A percentile compares a stretch with the other conserved stretches of the same genome.
These are phyloP conservation scores for Usnea hakonensis DNA, from an alignment of 495 filamentous ascomycete genomes.

Conservation along the genomic window DNA sequence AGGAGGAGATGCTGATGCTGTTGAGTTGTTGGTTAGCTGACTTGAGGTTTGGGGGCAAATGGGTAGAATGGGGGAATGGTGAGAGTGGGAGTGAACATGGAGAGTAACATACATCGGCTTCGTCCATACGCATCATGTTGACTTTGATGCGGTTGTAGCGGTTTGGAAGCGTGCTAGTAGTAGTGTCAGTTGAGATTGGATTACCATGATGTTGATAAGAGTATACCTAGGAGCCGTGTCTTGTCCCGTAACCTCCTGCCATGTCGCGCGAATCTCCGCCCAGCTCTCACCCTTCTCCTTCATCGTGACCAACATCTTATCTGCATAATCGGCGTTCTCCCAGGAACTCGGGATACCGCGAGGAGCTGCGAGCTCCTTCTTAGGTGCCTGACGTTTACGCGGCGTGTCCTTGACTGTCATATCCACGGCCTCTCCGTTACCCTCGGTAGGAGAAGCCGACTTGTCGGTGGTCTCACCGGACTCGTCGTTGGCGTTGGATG, in stretches of 20 bases:
- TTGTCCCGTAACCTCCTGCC: slow-evolving; percentile 16
- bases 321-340: slow-evolving; percentile 15
- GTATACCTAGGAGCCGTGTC: slow-evolving; percentile 16
- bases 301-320: slow-evolving; percentile 20
- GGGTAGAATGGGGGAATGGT: background rate
- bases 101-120: slow-evolving; percentile 19
- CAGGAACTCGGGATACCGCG: slow-evolving; percentile 15
- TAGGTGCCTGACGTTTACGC: slow-evolving; percentile 8
- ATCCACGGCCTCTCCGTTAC: background rate
- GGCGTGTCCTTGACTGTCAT: background rate
- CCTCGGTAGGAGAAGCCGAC: background rate
- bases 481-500: background rate
- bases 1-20: slow-evolving; percentile 10
- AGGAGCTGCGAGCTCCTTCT: background rate
- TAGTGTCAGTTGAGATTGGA: background rate
- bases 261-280: slow-evolving; percentile 15
- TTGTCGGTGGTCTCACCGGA: background rate
- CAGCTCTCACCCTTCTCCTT: slow-evolving; percentile 17
- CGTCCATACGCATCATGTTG: slow-evolving; percentile 19
- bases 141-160: slow-evolving; percentile 20
- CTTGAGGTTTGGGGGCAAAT: background rate
- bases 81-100: too few species aligned
- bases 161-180: slow-evolving; percentile 15
- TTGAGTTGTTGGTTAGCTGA: background rate
- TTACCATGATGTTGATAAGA: background rate